Percentiles rank a stretch among this genome's conserved stretches.
Conservation (phyloP, 345 rosid species). For the Gossypium mustelinum region DNA sequence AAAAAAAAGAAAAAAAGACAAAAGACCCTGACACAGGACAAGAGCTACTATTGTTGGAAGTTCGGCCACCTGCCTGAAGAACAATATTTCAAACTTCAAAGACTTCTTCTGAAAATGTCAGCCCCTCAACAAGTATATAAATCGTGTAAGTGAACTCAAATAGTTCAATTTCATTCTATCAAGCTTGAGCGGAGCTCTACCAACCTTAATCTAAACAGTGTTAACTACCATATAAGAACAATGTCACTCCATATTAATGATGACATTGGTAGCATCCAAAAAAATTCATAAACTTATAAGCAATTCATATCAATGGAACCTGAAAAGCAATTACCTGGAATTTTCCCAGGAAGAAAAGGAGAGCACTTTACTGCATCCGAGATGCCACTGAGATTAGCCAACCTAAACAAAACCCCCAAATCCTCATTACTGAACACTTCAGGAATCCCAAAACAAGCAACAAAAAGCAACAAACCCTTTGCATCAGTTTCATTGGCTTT, state of each 20-base stretch:
- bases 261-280: neutral
- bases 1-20: no score
- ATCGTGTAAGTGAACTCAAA: no score
- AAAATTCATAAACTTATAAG: neutral
- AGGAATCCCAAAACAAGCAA: constrained; percentile 70
- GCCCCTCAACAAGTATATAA: no score
- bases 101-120: no score
- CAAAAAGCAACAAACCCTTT: constrained; percentile 60
- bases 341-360: constrained; percentile 32
- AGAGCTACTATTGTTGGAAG: no score
- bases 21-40: no score
- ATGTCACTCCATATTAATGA: neutral
- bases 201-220: neutral
- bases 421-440: constrained; percentile 40
- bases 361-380: constrained; percentile 42
- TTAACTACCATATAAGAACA: neutral
- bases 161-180: neutral
- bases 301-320: neutral
- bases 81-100: no score
- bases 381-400: constrained; percentile 39
- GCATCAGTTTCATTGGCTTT: constrained; percentile 52
- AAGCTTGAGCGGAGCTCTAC: neutral
- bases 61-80: no score
- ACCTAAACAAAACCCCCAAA: constrained; percentile 49
- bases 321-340: constrained; percentile 44